These are phyloP conservation scores for Yarrowia porcina DNA, from an alignment of 805 yeast genomes.

Conservation along the genomic window DNA sequence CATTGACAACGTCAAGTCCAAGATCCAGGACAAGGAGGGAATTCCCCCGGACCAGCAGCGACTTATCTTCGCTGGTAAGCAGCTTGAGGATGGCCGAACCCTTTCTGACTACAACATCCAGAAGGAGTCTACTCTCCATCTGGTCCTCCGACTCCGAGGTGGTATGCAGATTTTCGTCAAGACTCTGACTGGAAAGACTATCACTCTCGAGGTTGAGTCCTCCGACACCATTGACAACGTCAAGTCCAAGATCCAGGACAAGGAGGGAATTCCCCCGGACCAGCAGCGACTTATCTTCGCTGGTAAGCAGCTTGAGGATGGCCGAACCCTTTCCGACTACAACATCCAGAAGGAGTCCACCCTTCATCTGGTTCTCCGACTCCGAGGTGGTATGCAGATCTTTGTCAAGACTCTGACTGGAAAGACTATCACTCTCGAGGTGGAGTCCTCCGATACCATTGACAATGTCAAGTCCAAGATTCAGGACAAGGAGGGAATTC, in stretches of 20 bases:
- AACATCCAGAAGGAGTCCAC: conserved; percentile 94
- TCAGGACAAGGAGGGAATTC: conserved; percentile 95
- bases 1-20: conserved; percentile 90
- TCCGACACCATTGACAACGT: conserved; percentile 94
- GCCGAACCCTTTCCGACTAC: conserved; percentile 90
- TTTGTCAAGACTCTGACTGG: conserved; percentile 87
- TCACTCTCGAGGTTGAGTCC: conserved; percentile 84
- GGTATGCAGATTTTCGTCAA: conserved; percentile 79
- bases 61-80: conserved; percentile 94
- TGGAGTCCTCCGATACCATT: conserved; percentile 91
- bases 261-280: conserved; percentile 96
- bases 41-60: conserved; percentile 97
- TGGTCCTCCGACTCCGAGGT: conserved; percentile 86
- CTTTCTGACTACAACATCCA: conserved; percentile 92
- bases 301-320: conserved; percentile 94
- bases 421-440: conserved; percentile 83
- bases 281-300: conserved; percentile 93
- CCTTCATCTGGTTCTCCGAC: conserved; percentile 75
- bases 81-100: conserved; percentile 93
- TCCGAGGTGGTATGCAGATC: conserved; percentile 81
- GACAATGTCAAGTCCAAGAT: conserved; percentile 92
- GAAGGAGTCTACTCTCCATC: conserved; percentile 84
- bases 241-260: conserved; percentile 91
- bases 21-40: conserved; percentile 95
- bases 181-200: conserved; percentile 86